Evolutionary conservation across 768 basidiomycete genomes (phyloP).

Genomic region (Auriculariales sp.): DNA sequence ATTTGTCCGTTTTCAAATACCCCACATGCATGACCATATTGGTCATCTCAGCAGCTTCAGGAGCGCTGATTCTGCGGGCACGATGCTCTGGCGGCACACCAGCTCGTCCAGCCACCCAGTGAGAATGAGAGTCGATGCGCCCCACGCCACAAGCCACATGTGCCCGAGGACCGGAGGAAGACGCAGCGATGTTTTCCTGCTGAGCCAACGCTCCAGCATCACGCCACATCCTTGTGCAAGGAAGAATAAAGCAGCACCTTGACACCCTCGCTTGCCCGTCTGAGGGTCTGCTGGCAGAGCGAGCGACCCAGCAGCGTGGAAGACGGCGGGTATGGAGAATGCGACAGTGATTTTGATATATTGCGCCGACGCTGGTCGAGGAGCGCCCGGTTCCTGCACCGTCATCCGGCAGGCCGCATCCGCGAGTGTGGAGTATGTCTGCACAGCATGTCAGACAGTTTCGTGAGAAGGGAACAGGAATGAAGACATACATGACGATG

Average conservation of each 20-base stretch:
- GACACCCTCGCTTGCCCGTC: not conserved
- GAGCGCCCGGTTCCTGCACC: no score
- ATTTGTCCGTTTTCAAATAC: no score
- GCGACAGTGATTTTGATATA: not conserved
- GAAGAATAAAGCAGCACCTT: not conserved
- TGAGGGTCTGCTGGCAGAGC: not conserved
- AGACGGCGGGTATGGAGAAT: not conserved
- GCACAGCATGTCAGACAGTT: not conserved
- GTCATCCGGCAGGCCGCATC: not conserved
- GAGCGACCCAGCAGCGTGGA: not conserved
- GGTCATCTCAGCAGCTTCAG: no score
- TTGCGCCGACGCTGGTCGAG: not conserved
- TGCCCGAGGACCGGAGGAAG: not conserved
- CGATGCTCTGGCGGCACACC: not conserved
- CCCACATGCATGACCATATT: no score
- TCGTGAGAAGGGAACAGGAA: not conserved
- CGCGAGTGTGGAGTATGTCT: not conserved
- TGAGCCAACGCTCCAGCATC: not conserved
- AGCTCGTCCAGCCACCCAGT: not conserved
- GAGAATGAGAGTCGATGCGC: not conserved
- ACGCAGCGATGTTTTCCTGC: not conserved
- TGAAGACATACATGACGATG: not conserved
- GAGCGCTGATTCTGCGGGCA: not conserved
- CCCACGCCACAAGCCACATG: not conserved
- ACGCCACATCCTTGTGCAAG: not conserved